Conservation (phyloP, 768 basidiomycete genomes). For the Clitopilus passeckerianus region DNA sequence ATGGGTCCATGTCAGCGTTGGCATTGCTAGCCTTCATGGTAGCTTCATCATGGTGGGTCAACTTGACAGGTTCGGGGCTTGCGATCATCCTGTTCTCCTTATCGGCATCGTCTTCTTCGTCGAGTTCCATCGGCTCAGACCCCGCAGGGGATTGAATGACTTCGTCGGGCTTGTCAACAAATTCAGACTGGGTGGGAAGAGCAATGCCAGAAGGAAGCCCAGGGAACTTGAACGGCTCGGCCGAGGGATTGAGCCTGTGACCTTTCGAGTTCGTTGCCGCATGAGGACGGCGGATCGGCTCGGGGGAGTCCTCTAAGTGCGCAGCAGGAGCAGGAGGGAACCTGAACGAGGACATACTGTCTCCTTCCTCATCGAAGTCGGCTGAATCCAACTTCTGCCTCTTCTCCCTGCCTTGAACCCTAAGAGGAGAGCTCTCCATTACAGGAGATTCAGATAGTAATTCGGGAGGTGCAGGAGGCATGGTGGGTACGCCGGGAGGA, state of each 20-base stretch:
- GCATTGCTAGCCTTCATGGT: slow-evolving; percentile 26
- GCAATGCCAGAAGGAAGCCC: slow-evolving; percentile 47
- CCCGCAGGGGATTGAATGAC: background rate
- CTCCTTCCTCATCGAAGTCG: slow-evolving; percentile 44
- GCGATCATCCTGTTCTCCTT: slow-evolving; percentile 2
- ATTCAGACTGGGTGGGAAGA: slow-evolving; percentile 7
- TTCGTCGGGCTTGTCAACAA: slow-evolving; percentile 10
- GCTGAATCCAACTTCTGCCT: slow-evolving; percentile 57
- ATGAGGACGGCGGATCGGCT: slow-evolving; percentile 37
- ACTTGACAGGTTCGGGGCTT: slow-evolving; percentile 12
- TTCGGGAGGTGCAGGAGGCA: slow-evolving; percentile 30
- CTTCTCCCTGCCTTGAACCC: slow-evolving; percentile 76
- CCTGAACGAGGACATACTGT: slow-evolving; percentile 70
- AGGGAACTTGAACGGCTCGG: slow-evolving; percentile 64
- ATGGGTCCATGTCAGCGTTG: slow-evolving; percentile 16
- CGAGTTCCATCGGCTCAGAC: slow-evolving; percentile 3
- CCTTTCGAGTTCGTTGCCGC: slow-evolving; percentile 10
- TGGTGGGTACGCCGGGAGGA: slow-evolving; percentile 58
- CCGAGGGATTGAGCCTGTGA: slow-evolving; percentile 35
- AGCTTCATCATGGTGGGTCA: slow-evolving; percentile 25
- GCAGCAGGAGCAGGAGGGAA: slow-evolving; percentile 43
- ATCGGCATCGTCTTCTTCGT: slow-evolving; percentile 9
- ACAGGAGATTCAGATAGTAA: slow-evolving; percentile 14
- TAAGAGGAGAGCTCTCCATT: slow-evolving; percentile 36
- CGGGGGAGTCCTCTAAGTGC: slow-evolving; percentile 41